Evolutionary conservation across 2,329 filamentous ascomycete species (phyloP).

Genomic region (Epichloe sylvatica): DNA sequence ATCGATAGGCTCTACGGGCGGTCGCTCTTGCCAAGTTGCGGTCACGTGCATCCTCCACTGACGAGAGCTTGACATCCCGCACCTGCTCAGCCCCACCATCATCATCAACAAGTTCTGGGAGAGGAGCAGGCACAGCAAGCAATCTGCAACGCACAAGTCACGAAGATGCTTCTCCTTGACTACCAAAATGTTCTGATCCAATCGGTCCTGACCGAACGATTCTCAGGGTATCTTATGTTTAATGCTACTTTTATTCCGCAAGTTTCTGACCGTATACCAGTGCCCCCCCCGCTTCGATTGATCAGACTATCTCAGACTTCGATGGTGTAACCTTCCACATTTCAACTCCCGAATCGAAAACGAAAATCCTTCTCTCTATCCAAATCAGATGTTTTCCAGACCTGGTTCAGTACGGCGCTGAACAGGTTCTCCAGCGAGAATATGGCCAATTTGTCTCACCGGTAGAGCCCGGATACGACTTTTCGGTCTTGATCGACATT

Average conservation of each 20-base stretch:
- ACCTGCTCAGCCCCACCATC: conserved; percentile 25
- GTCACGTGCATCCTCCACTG: conserved; percentile 20
- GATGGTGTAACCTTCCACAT: conserved; percentile 98
- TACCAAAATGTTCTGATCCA: conserved; percentile 98
- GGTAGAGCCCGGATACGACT: conserved; percentile 87
- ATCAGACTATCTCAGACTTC: conserved; percentile 97
- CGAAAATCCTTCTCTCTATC: conserved; percentile 87
- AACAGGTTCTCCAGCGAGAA: conserved; percentile 82
- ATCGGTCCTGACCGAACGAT: conserved; percentile 86
- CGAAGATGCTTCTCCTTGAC: conserved; percentile 80
- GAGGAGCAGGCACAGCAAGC: conserved; percentile 14
- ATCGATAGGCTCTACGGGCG: conserved; percentile 18
- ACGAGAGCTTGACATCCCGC: conserved; percentile 16
- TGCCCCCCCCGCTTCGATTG: conserved; percentile 73
- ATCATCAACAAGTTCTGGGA: conserved; percentile 24
- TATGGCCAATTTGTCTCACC: conserved; percentile 83
- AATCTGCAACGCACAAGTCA: conserved; percentile 9
- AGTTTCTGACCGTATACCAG: conserved; percentile 37
- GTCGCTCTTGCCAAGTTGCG: background rate
- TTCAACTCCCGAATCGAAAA: conserved; percentile 86
- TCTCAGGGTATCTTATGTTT: conserved; percentile 52
- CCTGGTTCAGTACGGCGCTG: conserved; percentile 81
- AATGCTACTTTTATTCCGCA: background rate
- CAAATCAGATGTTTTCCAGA: conserved; percentile 91
- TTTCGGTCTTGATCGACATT: conserved; percentile 81